phyloP scores from a whole-genome alignment of 176 grass and related monocot species.

The Coix lacrymajobi region DNA sequence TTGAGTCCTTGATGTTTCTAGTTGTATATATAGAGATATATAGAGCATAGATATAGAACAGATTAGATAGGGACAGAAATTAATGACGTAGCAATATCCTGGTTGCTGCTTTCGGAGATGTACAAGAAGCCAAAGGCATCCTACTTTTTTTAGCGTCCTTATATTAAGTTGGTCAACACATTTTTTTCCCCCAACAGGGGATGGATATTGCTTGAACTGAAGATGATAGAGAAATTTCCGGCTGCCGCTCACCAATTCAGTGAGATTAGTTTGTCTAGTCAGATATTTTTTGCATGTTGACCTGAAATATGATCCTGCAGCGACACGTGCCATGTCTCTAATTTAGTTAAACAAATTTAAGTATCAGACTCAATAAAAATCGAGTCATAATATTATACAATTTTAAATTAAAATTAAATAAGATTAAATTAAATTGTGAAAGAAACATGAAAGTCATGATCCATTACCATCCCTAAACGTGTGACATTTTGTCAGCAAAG shows the following conservation, averaged over 20 bases:
- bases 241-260: neutral
- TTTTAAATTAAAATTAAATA: too few species aligned
- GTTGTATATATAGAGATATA: too few species aligned
- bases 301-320: neutral
- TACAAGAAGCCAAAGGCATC: neutral
- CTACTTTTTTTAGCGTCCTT: neutral
- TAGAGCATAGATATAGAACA: too few species aligned
- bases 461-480: too few species aligned
- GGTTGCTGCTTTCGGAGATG: neutral
- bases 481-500: neutral
- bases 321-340: too few species aligned
- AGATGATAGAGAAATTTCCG: neutral
- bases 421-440: too few species aligned
- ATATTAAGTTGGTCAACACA: neutral
- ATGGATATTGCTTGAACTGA: neutral
- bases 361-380: too few species aligned
- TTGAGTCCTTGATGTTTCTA: too few species aligned
- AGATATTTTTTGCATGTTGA: neutral
- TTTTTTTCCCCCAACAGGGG: neutral
- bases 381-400: too few species aligned
- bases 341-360: too few species aligned
- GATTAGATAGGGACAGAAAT: too few species aligned
- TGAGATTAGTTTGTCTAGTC: neutral
- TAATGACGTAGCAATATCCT: neutral
- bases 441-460: too few species aligned